Evolutionary conservation across 1,284 basidiomycete genomes (phyloP).

Genomic region (Pseudozyma flocculosa): DNA sequence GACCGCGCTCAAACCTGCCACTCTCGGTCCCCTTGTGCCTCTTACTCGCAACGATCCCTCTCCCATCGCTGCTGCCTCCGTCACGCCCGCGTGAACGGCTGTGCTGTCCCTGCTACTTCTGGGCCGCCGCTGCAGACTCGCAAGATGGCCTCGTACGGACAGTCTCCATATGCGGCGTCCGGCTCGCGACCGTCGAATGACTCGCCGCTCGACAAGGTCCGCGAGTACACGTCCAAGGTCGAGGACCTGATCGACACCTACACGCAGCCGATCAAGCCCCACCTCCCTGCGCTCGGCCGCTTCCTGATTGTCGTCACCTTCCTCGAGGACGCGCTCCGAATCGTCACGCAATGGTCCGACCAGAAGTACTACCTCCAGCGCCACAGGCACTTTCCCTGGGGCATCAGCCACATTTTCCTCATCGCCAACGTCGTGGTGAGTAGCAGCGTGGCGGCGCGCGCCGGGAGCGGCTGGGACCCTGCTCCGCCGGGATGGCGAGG

Average conservation of each 20-base stretch:
- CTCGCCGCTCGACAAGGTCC: slow-evolving; percentile 74
- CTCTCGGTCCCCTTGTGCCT: too few relatives aligned
- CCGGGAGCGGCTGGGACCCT: neutral
- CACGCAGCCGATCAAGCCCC: slow-evolving; percentile 89
- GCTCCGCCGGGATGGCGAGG: too few relatives aligned
- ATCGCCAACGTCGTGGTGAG: slow-evolving; percentile 86
- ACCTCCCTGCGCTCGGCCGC: slow-evolving; percentile 89
- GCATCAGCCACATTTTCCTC: slow-evolving; percentile 88
- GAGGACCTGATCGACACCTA: slow-evolving; percentile 92
- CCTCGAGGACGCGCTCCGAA: slow-evolving; percentile 91
- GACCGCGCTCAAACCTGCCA: too few relatives aligned
- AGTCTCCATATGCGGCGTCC: slow-evolving; percentile 36
- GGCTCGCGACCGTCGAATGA: slow-evolving; percentile 17
- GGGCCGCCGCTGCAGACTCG: too few relatives aligned
- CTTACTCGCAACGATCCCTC: too few relatives aligned
- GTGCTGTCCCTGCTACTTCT: too few relatives aligned
- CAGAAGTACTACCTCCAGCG: slow-evolving; percentile 70
- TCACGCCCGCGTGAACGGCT: too few relatives aligned
- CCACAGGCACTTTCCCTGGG: slow-evolving; percentile 92
- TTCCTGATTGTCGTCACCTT: slow-evolving; percentile 99
- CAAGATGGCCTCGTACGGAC: slow-evolving; percentile 40
- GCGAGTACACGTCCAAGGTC: slow-evolving; percentile 69
- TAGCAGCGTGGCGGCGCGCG: too few relatives aligned
- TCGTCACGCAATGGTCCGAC: slow-evolving; percentile 90
- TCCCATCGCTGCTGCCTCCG: too few relatives aligned